Percentiles rank a stretch among this genome's conserved stretches.
phyloP scores from a whole-genome alignment of 768 basidiomycete species.

The Serendipita sp. region DNA sequence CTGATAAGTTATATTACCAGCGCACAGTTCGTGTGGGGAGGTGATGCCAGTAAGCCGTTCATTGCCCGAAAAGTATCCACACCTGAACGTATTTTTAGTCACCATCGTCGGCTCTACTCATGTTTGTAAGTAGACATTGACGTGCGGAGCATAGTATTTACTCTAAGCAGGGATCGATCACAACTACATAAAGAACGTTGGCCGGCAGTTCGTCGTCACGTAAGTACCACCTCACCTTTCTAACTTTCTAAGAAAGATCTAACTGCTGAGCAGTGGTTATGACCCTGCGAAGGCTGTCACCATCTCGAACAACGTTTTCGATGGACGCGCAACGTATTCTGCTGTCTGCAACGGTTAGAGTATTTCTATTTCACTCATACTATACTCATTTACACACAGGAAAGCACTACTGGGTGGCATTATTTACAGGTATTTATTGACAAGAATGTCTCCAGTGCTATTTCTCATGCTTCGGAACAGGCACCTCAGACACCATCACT shows the following conservation, averaged over 20 bases:
- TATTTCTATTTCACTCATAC: neutral
- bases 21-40: slow-evolving; percentile 7
- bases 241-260: neutral
- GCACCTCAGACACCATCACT: slow-evolving; percentile 3
- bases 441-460: neutral
- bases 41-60: neutral
- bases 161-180: neutral
- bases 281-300: neutral
- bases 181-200: neutral
- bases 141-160: neutral
- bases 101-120: neutral
- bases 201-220: slow-evolving; percentile 7
- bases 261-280: neutral
- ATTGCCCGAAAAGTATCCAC: neutral
- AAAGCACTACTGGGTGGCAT: slow-evolving; percentile 5
- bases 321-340: slow-evolving; percentile 3
- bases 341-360: neutral
- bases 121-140: neutral
- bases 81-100: no score
- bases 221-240: neutral
- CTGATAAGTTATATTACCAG: neutral
- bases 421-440: neutral
- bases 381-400: neutral
- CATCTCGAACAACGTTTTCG: slow-evolving; percentile 8
- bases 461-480: neutral